These are phyloP conservation scores for Solanum sitiens DNA, from an alignment of 257 asterid species.

Conservation along the genomic window DNA sequence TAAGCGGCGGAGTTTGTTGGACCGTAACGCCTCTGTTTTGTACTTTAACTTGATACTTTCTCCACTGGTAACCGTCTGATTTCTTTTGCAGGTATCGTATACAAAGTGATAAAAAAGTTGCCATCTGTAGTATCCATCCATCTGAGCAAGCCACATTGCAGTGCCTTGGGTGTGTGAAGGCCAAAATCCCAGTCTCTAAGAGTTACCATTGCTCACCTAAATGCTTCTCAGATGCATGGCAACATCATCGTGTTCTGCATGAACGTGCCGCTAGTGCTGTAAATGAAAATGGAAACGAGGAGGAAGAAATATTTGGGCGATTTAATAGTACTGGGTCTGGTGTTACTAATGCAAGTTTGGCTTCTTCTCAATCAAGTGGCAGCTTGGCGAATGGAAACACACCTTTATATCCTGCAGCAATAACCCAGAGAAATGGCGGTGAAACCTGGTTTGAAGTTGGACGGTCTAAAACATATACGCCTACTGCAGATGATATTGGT, in stretches of 20 bases:
- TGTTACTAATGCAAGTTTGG: conserved; percentile 24
- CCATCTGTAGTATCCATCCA: conserved; percentile 91
- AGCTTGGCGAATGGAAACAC: conserved; percentile 49
- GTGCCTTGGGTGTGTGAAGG: conserved; percentile 88
- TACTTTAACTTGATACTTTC: neutral
- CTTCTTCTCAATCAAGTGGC: conserved; percentile 47
- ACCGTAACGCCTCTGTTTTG: neutral
- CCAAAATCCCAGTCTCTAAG: conserved; percentile 67
- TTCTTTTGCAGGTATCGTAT: conserved; percentile 69
- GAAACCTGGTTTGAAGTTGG: conserved; percentile 98
- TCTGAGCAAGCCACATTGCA: conserved; percentile 90
- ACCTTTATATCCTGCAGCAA: conserved; percentile 61
- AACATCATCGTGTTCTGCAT: conserved; percentile 83
- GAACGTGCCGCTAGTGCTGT: conserved; percentile 82
- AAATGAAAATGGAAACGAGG: conserved; percentile 74
- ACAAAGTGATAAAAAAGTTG: conserved; percentile 81
- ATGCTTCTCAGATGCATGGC: conserved; percentile 94
- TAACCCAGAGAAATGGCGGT: conserved; percentile 70
- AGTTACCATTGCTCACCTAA: conserved; percentile 92
- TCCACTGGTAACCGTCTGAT: neutral
- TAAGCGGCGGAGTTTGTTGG: neutral
- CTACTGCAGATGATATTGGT: conserved; percentile 85
- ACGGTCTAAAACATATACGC: conserved; percentile 73
- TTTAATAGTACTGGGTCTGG: conserved; percentile 56
- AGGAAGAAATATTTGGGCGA: conserved; percentile 83